A percentile compares a stretch with the other conserved stretches of the same genome.
phyloP scores from a whole-genome alignment of 495 filamentous ascomycete species.

The Bryoglossum gracile region DNA sequence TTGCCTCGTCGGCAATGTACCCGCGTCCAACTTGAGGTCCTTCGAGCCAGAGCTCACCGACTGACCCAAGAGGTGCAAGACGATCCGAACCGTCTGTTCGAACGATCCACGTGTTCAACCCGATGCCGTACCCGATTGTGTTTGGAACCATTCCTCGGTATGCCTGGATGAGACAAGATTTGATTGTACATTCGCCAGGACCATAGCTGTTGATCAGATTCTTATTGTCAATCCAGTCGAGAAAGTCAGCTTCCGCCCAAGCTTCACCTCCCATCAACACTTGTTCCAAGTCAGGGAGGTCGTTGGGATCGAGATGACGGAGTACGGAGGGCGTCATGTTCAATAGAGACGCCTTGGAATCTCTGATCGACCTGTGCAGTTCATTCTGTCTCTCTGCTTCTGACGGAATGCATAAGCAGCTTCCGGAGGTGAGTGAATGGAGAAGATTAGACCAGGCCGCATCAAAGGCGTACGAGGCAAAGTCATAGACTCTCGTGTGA shows the following conservation, averaged over 20 bases:
- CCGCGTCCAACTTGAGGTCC: constrained; percentile 36
- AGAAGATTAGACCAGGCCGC: constrained; percentile 81
- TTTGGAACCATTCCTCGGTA: constrained; percentile 23
- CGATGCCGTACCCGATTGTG: constrained; percentile 37
- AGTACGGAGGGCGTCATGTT: constrained; percentile 46
- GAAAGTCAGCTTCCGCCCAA: background rate
- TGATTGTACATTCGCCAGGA: background rate
- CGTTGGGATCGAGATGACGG: constrained; percentile 26
- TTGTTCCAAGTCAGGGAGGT: constrained; percentile 29
- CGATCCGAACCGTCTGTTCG: background rate
- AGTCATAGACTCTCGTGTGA: constrained; percentile 10
- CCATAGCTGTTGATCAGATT: background rate
- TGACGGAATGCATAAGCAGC: constrained; percentile 43
- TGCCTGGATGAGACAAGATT: no score
- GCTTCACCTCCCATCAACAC: constrained; percentile 33
- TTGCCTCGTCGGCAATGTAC: constrained; percentile 33
- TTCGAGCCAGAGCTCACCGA: constrained; percentile 14
- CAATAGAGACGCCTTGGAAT: constrained; percentile 39
- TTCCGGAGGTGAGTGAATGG: constrained; percentile 61
- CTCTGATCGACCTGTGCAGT: constrained; percentile 38
- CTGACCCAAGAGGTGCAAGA: constrained; percentile 9
- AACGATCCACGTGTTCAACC: constrained; percentile 8
- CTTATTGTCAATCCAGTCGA: background rate
- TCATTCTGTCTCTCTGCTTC: constrained; percentile 42
- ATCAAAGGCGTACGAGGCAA: constrained; percentile 51